phyloP scores from a whole-genome alignment of 2,329 filamentous ascomycete species.

The Epichloe sibirici region DNA sequence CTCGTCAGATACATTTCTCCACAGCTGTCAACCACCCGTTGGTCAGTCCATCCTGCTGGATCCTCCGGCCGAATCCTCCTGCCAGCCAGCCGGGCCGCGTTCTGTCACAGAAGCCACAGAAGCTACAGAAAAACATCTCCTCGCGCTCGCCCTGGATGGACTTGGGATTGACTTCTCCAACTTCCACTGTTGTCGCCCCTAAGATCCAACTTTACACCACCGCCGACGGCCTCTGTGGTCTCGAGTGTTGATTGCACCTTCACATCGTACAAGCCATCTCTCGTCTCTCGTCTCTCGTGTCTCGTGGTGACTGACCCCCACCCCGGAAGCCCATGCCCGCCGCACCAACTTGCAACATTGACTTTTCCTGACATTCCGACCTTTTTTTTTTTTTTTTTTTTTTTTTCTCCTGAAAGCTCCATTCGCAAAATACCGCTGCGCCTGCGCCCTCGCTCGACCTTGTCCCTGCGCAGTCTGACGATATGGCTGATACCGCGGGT shows the following conservation, averaged over 20 bases:
- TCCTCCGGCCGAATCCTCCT: not conserved
- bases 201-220: too few species aligned
- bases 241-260: not conserved
- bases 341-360: not conserved
- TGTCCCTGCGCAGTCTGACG: conserved; percentile 1
- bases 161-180: too few species aligned
- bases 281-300: not conserved
- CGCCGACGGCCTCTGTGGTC: not conserved
- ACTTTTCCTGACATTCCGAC: not conserved
- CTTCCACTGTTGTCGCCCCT: too few species aligned
- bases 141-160: not conserved
- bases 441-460: not conserved
- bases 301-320: not conserved
- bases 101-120: not conserved
- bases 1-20: not conserved
- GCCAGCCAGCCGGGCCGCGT: not conserved
- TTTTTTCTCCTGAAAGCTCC: too few species aligned
- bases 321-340: not conserved
- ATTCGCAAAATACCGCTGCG: not conserved
- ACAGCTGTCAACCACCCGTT: not conserved
- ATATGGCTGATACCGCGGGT: conserved; percentile 21
- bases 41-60: not conserved
- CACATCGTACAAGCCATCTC: not conserved
- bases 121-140: not conserved
- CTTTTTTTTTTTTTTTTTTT: too few species aligned